Conservation (phyloP, 805 yeast genomes). For the Yarrowia keelungensis region DNA sequence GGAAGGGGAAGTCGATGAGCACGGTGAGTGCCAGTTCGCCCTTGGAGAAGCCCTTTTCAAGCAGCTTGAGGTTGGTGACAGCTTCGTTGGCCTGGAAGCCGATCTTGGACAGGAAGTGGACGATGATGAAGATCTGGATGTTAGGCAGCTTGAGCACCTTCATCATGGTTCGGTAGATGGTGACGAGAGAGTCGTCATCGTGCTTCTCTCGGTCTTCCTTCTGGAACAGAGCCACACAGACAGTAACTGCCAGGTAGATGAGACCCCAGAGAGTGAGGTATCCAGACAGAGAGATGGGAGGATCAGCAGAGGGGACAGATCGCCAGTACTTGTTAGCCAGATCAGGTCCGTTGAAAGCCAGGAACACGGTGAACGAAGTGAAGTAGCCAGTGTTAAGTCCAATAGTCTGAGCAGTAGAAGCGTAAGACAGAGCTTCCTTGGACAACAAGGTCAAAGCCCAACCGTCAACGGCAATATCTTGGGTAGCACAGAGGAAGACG, state of each 20-base stretch:
- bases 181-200: slow-evolving; percentile 47
- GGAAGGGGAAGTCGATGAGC: slow-evolving; percentile 93
- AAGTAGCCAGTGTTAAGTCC: slow-evolving; percentile 95
- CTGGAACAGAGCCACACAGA: slow-evolving; percentile 62
- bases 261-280: slow-evolving; percentile 83
- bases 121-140: slow-evolving; percentile 73
- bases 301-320: slow-evolving; percentile 62
- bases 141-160: slow-evolving; percentile 59
- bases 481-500: slow-evolving; percentile 93
- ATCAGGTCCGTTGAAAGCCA: slow-evolving; percentile 89
- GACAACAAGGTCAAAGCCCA: slow-evolving; percentile 94
- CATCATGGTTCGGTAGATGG: slow-evolving; percentile 50
- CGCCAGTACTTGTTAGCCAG: slow-evolving; percentile 89
- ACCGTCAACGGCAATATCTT: slow-evolving; percentile 98
- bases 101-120: slow-evolving; percentile 81
- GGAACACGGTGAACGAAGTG: slow-evolving; percentile 85
- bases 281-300: slow-evolving; percentile 72
- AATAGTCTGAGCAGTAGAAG: slow-evolving; percentile 96
- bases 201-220: slow-evolving; percentile 70
- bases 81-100: slow-evolving; percentile 97
- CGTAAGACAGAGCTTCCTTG: slow-evolving; percentile 79
- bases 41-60: slow-evolving; percentile 90
- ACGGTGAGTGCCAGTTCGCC: slow-evolving; percentile 95
- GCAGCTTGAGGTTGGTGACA: slow-evolving; percentile 87
- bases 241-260: slow-evolving; percentile 70